phyloP scores from a whole-genome alignment of 306 rosid species.

The Pyrus communis region DNA sequence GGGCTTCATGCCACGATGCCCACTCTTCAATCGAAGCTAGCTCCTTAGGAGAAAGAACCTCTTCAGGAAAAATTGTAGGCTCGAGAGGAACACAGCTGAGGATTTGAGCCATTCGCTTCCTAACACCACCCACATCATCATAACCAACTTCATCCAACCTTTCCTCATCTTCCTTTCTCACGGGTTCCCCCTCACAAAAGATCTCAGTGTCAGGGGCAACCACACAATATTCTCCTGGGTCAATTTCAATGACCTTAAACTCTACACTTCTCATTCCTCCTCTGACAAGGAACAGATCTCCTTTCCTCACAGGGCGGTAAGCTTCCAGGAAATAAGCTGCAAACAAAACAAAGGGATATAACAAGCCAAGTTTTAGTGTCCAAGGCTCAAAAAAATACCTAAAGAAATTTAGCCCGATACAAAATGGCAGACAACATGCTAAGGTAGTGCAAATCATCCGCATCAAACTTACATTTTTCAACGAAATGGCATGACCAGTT shows the following conservation, averaged over 20 bases:
- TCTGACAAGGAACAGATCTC: slow-evolving; percentile 58
- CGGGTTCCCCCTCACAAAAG: slow-evolving; percentile 43
- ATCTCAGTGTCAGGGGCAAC: slow-evolving; percentile 62
- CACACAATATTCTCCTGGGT: slow-evolving; percentile 57
- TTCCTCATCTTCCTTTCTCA: slow-evolving; percentile 60
- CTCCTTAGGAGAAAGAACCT: no score
- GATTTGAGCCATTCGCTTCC: slow-evolving; percentile 65
- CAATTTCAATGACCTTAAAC: slow-evolving; percentile 65
- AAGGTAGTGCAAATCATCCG: background rate
- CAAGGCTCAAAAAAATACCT: background rate
- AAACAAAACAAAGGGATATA: background rate
- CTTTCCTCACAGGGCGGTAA: slow-evolving; percentile 60
- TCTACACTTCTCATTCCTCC: slow-evolving; percentile 65
- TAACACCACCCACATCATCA: slow-evolving; percentile 65
- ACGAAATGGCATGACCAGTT: background rate
- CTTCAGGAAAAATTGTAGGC: no score
- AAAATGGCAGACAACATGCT: background rate
- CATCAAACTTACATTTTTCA: background rate
- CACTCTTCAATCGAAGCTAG: rapidly evolving
- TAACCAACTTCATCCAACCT: slow-evolving; percentile 56
- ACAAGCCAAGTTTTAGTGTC: background rate
- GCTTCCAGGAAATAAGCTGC: slow-evolving; percentile 64
- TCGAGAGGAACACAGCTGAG: background rate
- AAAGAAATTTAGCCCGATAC: background rate
- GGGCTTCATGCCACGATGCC: no score